Percentiles rank a stretch among this genome's conserved stretches.
Conservation (phyloP, 164 flowering plant genomes). For the Liquidambar formosana region DNA sequence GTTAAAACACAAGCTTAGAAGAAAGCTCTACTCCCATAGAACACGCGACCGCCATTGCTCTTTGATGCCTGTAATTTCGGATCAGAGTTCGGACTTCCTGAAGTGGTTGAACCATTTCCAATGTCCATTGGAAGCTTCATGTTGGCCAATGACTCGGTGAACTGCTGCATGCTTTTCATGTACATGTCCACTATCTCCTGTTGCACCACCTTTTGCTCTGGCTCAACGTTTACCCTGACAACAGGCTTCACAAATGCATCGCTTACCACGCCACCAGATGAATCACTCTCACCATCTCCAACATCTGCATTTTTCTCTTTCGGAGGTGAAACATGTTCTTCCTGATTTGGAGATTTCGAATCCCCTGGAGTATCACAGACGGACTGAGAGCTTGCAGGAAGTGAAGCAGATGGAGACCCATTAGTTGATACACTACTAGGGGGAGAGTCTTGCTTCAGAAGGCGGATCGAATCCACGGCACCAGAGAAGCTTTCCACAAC, state of each 20-base stretch:
- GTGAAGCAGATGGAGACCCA: slow-evolving; percentile 53
- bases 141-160: slow-evolving; percentile 92
- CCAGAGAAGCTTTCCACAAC: slow-evolving; percentile 45
- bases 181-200: slow-evolving; percentile 96
- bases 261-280: slow-evolving; percentile 33
- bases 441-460: slow-evolving; percentile 50
- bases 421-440: slow-evolving; percentile 65
- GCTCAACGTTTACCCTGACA: slow-evolving; percentile 51
- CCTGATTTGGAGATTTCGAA: slow-evolving; percentile 39
- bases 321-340: slow-evolving; percentile 40
- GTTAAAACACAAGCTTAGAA: slow-evolving; percentile 51
- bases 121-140: slow-evolving; percentile 98
- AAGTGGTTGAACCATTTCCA: slow-evolving; percentile 43
- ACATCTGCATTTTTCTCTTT: slow-evolving; percentile 32
- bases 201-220: slow-evolving; percentile 72
- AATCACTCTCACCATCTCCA: slow-evolving; percentile 45
- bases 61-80: slow-evolving; percentile 49
- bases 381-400: slow-evolving; percentile 46
- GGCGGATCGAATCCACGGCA: slow-evolving; percentile 28
- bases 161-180: slow-evolving; percentile 98
- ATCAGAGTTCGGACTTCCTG: slow-evolving; percentile 59
- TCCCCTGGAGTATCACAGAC: slow-evolving; percentile 35
- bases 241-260: slow-evolving; percentile 39
- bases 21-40: slow-evolving; percentile 95
- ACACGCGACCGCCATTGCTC: slow-evolving; percentile 64